phyloP scores from a whole-genome alignment of 106 monocot species.

The Dendrobium catenatum region DNA sequence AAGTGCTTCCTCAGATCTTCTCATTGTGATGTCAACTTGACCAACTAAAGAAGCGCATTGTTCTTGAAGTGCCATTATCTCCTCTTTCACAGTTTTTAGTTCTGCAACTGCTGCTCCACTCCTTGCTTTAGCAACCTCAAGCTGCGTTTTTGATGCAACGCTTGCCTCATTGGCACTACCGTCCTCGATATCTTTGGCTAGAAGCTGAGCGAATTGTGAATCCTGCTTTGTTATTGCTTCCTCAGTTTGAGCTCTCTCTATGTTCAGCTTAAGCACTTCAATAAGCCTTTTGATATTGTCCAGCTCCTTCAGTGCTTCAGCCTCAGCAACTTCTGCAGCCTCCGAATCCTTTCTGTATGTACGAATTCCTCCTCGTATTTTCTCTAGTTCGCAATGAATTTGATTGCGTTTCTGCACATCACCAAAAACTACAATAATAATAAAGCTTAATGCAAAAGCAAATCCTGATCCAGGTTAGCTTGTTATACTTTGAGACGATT shows the following conservation, averaged over 20 bases:
- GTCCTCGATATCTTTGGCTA: constrained; percentile 15
- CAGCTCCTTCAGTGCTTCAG: constrained; percentile 14
- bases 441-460: background rate
- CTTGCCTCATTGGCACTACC: constrained; percentile 17
- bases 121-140: constrained; percentile 18
- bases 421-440: background rate
- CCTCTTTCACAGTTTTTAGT: constrained; percentile 20
- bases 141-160: constrained; percentile 15
- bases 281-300: constrained; percentile 10
- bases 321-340: constrained; percentile 17
- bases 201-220: constrained; percentile 21
- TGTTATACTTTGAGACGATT: background rate
- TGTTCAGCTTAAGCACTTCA: constrained; percentile 19
- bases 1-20: constrained; percentile 17
- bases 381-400: constrained; percentile 14
- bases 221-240: constrained; percentile 20
- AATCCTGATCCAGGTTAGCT: background rate
- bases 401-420: constrained; percentile 18
- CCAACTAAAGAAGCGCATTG: constrained; percentile 3
- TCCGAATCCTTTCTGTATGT: constrained; percentile 12
- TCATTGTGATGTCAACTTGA: constrained; percentile 9
- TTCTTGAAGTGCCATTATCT: constrained; percentile 6
- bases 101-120: constrained; percentile 17
- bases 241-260: constrained; percentile 21
- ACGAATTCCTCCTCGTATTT: constrained; percentile 15